These are phyloP conservation scores for Cryptosporidium tyzzeri DNA, from an alignment of 169 alveolate species.

Conservation along the genomic window DNA sequence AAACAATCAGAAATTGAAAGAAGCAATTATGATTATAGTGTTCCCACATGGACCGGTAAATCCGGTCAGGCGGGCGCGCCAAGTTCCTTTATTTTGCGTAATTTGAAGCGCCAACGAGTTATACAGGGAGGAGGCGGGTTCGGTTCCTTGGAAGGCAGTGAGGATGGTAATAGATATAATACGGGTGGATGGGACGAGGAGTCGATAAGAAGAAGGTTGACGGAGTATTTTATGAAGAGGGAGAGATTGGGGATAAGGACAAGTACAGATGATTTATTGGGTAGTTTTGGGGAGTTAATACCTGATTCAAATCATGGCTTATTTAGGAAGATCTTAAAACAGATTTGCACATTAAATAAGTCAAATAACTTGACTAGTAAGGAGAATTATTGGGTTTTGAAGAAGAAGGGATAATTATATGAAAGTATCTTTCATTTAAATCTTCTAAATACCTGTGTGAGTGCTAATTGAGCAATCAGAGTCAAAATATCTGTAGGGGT, in stretches of 20 bases:
- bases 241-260: constrained; percentile 59
- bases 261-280: constrained; percentile 55
- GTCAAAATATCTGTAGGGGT: constrained; percentile 60
- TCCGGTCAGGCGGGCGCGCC: constrained; percentile 79
- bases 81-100: constrained; percentile 44
- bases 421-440: neutral
- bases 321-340: constrained; percentile 42
- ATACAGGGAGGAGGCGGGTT: neutral
- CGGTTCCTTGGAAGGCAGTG: neutral
- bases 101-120: constrained; percentile 30
- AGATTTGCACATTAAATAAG: constrained; percentile 30
- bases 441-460: constrained; percentile 32
- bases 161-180: neutral
- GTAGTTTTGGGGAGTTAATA: constrained; percentile 53
- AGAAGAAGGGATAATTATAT: neutral
- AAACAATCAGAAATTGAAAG: constrained; percentile 62
- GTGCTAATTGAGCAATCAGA: constrained; percentile 72
- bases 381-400: constrained; percentile 46
- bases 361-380: neutral
- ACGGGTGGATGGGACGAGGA: constrained; percentile 27
- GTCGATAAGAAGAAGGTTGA: constrained; percentile 39
- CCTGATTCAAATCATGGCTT: constrained; percentile 46
- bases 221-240: constrained; percentile 50
- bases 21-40: constrained; percentile 43
- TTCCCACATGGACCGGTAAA: constrained; percentile 80